phyloP scores from a whole-genome alignment of 1,284 basidiomycete species.

The Sanguinoderma infundibulare region DNA sequence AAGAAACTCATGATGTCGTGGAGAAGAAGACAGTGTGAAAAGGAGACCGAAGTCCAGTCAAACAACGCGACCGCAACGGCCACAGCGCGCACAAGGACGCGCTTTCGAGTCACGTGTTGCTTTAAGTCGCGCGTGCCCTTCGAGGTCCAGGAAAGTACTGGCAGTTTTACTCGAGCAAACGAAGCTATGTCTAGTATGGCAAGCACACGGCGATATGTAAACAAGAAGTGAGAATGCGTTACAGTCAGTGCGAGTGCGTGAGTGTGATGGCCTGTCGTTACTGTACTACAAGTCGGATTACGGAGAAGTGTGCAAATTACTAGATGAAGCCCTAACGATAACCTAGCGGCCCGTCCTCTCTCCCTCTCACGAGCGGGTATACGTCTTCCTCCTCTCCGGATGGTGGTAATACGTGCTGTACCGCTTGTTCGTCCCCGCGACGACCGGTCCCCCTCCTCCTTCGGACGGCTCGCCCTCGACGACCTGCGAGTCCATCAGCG shows the following conservation, averaged over 20 bases:
- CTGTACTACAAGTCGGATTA: slow-evolving; percentile 1
- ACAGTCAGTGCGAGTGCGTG: neutral
- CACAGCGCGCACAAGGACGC: slow-evolving; percentile 17
- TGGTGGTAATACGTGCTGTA: slow-evolving; percentile 80
- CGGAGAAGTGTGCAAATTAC: neutral
- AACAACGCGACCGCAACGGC: slow-evolving; percentile 10
- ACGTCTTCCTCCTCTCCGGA: slow-evolving; percentile 58
- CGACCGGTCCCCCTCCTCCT: slow-evolving; percentile 20
- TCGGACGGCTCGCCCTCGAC: slow-evolving; percentile 6
- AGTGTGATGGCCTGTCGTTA: neutral
- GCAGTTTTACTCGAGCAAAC: too few species aligned
- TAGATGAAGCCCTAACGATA: slow-evolving; percentile 1
- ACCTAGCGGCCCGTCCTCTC: neutral
- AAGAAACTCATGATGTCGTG: slow-evolving; percentile 26
- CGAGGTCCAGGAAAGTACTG: too few species aligned
- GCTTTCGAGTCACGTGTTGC: slow-evolving; percentile 18
- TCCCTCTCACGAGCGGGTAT: slow-evolving; percentile 15
- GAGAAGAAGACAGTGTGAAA: neutral
- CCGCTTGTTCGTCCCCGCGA: slow-evolving; percentile 34
- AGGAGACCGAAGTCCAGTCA: neutral
- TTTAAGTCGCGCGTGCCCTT: too few species aligned
- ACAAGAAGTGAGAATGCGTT: neutral
- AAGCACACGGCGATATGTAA: neutral
- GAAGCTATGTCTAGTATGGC: neutral
- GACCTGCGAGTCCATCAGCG: slow-evolving; percentile 16